Base-by-base conservation (phyloP, 73 alveolate species). In the Paramecium pentaurelia region DNA sequence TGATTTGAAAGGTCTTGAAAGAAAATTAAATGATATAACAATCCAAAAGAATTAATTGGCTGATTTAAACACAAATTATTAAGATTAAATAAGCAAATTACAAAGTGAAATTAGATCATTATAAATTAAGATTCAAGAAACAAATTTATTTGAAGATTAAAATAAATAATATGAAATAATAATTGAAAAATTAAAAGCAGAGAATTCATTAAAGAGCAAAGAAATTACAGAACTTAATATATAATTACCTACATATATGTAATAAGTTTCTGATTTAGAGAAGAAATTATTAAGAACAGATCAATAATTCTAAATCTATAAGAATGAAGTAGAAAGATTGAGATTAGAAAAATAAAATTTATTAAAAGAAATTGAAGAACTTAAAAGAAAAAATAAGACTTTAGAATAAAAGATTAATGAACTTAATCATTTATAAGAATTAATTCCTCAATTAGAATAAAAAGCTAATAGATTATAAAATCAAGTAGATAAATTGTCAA, bases 291-390 rank as follows among this genome's bases (percentile, higher is more conserved):
- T 37, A 20, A 73, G 58, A 40, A 20, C 60, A 36, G 60, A 40
- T 36, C 10, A 73, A 37, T 73, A 34, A 37, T 36, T 2, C 8
- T 38, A 73, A 73, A 37, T 73, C 2, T 37, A 73, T 73, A 73
- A 73, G 36, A 73, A 73, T 73, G 87, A 73, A 36, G 34, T 38
- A 73, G 87, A 73, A 11, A 73, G 87, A 73, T 73, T 73, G 28
- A 73, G 87, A 73, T 20, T 14, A 30, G 34, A 32, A 18, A 37
- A 37, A 37, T 6, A 32, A 40, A 73, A 38, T 28, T 9, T n/a
- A 12, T 0, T 73, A 16, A 73, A 38, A 18, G 87, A 73, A 12
- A 40, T 40, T 22, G 87, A 73, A 38, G 87, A 73, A 7, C 47
- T 73, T 20, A 73, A 18, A 28, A 38, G 37, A 20, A 38, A 25